A percentile compares a stretch with the other conserved stretches of the same genome.
These are phyloP conservation scores for Malbranchea zuffiana DNA, from an alignment of 2,329 filamentous ascomycete genomes.

Conservation along the genomic window DNA sequence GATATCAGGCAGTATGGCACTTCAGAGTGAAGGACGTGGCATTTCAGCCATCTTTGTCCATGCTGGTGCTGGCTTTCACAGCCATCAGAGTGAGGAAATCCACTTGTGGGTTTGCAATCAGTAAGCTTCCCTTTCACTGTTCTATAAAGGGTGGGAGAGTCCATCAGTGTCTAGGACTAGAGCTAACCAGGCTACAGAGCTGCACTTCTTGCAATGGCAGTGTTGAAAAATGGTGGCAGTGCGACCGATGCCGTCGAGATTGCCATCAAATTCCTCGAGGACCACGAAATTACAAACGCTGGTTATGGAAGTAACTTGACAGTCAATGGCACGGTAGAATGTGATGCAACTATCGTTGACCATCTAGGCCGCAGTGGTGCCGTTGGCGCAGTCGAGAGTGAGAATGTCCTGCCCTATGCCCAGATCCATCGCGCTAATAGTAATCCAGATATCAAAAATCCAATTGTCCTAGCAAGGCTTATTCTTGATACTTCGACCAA, in stretches of 20 bases:
- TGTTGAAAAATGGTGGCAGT: slow-evolving; percentile 65
- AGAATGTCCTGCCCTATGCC: slow-evolving; percentile 28
- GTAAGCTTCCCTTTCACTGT: slow-evolving; percentile 44
- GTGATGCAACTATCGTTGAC: slow-evolving; percentile 87
- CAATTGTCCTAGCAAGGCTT: slow-evolving; percentile 72
- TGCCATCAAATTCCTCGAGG: slow-evolving; percentile 77
- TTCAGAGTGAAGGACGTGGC: slow-evolving; percentile 31
- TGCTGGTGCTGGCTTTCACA: slow-evolving; percentile 90
- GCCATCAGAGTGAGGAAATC: slow-evolving; percentile 67
- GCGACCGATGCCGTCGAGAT: slow-evolving; percentile 84
- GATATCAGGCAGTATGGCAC: no score
- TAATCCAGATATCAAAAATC: slow-evolving; percentile 71
- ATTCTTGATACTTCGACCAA: slow-evolving; percentile 68
- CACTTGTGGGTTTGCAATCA: slow-evolving; percentile 81
- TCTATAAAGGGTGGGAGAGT: not conserved
- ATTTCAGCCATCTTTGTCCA: slow-evolving; percentile 83
- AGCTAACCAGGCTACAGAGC: slow-evolving; percentile 46
- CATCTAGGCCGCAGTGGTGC: slow-evolving; percentile 84
- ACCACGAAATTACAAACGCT: slow-evolving; percentile 91
- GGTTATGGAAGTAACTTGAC: slow-evolving; percentile 92
- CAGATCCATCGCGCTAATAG: not conserved
- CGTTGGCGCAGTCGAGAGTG: slow-evolving; percentile 81
- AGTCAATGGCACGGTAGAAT: slow-evolving; percentile 83
- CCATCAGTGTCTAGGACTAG: slow-evolving; percentile 16
- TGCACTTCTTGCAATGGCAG: slow-evolving; percentile 68